Base-by-base conservation (phyloP, 495 filamentous ascomycete genomes). In the Hyaloscypha finlandica region DNA sequence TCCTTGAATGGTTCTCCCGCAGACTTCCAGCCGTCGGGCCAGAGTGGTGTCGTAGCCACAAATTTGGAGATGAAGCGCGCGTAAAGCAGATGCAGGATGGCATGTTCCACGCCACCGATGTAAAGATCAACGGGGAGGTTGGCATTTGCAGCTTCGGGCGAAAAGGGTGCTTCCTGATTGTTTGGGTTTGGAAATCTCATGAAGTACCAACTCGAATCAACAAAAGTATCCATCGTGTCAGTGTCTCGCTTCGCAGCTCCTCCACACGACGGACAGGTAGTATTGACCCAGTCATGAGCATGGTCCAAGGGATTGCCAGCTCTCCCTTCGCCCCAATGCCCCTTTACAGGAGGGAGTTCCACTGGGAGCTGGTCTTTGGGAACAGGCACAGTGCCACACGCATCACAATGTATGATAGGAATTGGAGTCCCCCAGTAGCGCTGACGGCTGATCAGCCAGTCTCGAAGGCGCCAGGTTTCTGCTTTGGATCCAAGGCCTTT, bases 181-280 rank as follows among this genome's bases (percentile, higher is more conserved):
- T 87, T 77, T 1, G 89, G 75, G 68, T 94, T 90, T 45, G 88
- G 74, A 72, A 91, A 96, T 0, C 92, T 86, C 80, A 94, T 85
- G 70, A 86, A 96, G 74, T 97, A 97, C 93, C 93, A 97, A 54
- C 91, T 94, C 0, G 91, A 94, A 76, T 96, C 93, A 45, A 97
- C 92, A 75, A 97, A 97, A 0, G 93, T 97, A 75, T 97, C 93
- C 93, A 97, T 96, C 0, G 93, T 97, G 73, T 97, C 93, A 2
- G 93, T 96, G 71, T 97, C 93, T 35, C 93, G 86, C 72, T 86
- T 89, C 8, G 92, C 93, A 5, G 83, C 76, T 5, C 84, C 81
- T 11, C 80, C 78, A 68, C 93, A 97, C 35, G 83, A 89, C 3
- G 93, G 93, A 71, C 93, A 97, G 0, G 80, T 70, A 0, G 88